These are phyloP conservation scores for Pharus latifolius DNA, from an alignment of 176 grass and related monocot genomes.

Conservation along the genomic window DNA sequence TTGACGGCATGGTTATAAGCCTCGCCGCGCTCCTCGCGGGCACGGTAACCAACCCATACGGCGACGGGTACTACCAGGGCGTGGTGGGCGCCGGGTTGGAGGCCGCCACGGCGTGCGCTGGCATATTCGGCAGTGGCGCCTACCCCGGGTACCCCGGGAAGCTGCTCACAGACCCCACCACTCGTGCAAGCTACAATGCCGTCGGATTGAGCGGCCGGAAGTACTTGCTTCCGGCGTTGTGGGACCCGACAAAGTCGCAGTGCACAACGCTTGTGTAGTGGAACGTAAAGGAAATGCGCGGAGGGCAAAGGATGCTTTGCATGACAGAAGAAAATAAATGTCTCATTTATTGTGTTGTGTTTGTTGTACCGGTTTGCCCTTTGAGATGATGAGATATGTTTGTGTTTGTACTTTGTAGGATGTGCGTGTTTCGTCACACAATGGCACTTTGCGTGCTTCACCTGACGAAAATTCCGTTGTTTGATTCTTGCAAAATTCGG, in stretches of 20 bases:
- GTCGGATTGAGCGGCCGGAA: conserved; percentile 47
- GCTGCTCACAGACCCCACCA: conserved; percentile 38
- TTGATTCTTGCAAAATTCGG: too few relatives aligned
- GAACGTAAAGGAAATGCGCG: background rate
- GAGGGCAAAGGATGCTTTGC: background rate
- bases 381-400: background rate
- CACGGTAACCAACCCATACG: conserved; percentile 73
- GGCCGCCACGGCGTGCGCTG: conserved; percentile 70
- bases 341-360: conserved; percentile 19
- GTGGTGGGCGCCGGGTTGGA: conserved; percentile 28
- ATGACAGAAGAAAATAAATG: conserved; percentile 25
- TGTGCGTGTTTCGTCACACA: too few relatives aligned
- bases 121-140: conserved; percentile 61
- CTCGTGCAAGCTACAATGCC: conserved; percentile 78
- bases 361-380: background rate
- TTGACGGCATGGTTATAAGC: conserved; percentile 69
- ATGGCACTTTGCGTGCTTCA: too few relatives aligned
- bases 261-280: conserved; percentile 69
- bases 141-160: conserved; percentile 71
- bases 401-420: too few relatives aligned
- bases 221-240: conserved; percentile 80
- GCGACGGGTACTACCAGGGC: conserved; percentile 76
- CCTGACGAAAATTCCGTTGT: too few relatives aligned
- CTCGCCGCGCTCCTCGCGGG: conserved; percentile 63
- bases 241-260: conserved; percentile 56